Conservation (phyloP, 2,329 filamentous ascomycete genomes). For the Whalleya microplaca region DNA sequence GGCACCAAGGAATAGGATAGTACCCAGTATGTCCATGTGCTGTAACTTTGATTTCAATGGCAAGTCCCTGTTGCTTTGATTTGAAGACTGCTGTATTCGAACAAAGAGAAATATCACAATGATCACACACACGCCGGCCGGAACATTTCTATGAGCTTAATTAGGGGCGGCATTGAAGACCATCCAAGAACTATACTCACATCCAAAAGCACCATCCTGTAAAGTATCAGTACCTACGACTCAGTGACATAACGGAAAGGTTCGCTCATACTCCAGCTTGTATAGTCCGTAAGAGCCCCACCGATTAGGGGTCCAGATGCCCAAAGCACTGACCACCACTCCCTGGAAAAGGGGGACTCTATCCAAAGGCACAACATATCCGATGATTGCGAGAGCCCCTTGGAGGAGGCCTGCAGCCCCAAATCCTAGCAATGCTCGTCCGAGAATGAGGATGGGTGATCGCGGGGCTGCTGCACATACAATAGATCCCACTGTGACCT, state of each 20-base stretch:
- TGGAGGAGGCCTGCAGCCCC: conserved; percentile 33
- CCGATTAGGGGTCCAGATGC: conserved; percentile 36
- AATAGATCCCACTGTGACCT: too few species aligned
- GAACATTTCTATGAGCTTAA: conserved; percentile 18
- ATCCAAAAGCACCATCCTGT: conserved; percentile 24
- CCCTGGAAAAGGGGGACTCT: conserved; percentile 47
- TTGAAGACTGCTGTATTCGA: neutral
- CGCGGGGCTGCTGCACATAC: conserved; percentile 24
- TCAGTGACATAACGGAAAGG: neutral
- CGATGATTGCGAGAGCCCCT: conserved; percentile 36
- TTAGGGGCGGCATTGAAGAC: too few species aligned
- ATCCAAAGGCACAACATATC: conserved; percentile 42
- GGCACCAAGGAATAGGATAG: conserved; percentile 22
- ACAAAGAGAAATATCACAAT: conserved; percentile 8
- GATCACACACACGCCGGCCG: conserved; percentile 3
- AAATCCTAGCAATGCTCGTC: conserved; percentile 30
- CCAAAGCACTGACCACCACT: conserved; percentile 46
- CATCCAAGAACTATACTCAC: conserved; percentile 2
- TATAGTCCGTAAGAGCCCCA: conserved; percentile 26
- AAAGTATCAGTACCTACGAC: neutral
- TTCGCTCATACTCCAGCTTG: conserved; percentile 17
- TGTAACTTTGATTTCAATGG: conserved; percentile 8
- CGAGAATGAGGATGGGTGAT: conserved; percentile 32
- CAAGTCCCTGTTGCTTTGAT: neutral
- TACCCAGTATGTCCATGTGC: conserved; percentile 19